These are phyloP conservation scores for Xerocomellus intermedius DNA, from an alignment of 768 basidiomycete genomes.

Conservation along the genomic window DNA sequence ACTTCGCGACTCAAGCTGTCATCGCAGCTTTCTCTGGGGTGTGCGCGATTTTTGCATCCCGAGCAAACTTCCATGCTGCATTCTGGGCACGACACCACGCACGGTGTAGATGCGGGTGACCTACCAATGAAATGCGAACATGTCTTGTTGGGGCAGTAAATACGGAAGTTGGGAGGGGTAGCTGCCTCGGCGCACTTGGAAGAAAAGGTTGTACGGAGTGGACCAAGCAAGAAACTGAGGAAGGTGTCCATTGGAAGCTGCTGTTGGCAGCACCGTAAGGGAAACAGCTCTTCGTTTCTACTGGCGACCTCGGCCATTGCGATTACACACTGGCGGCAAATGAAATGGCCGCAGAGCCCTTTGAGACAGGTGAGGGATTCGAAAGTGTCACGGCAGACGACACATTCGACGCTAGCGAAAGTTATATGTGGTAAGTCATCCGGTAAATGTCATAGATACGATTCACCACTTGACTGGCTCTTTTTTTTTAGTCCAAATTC, in stretches of 20 bases:
- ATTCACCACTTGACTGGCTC: background rate
- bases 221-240: conserved; percentile 30
- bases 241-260: conserved; percentile 34
- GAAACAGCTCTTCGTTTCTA: conserved; percentile 50
- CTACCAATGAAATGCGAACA: conserved; percentile 55
- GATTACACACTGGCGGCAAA: conserved; percentile 45
- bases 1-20: conserved; percentile 44
- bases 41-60: conserved; percentile 46
- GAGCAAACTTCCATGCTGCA: conserved; percentile 46
- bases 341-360: conserved; percentile 46
- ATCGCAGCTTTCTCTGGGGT: conserved; percentile 39
- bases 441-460: background rate
- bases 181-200: conserved; percentile 48
- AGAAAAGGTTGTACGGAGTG: conserved; percentile 34
- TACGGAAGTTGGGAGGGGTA: conserved; percentile 40
- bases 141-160: conserved; percentile 47
- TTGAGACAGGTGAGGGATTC: conserved; percentile 24
- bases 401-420: conserved; percentile 31
- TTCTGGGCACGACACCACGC: conserved; percentile 35
- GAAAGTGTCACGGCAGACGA: conserved; percentile 40
- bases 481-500: background rate
- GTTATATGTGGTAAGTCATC: background rate
- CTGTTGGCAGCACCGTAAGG: conserved; percentile 49
- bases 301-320: conserved; percentile 42
- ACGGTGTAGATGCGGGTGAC: conserved; percentile 23